These are phyloP conservation scores for Zygosaccharomyces gambellarensis DNA, from an alignment of 805 yeast genomes.

Conservation along the genomic window DNA sequence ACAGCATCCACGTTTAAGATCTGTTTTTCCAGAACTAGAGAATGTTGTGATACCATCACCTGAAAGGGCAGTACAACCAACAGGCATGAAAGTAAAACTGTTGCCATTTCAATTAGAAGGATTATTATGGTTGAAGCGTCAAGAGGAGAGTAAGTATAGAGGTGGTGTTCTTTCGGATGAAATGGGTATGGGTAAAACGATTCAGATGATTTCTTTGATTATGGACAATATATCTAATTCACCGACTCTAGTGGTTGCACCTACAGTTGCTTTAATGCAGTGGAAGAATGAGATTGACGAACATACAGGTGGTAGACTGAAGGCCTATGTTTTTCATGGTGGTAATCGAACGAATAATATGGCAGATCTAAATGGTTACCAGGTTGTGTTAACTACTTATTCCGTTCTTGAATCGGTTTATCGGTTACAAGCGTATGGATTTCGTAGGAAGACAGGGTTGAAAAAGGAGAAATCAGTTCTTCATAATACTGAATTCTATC, in stretches of 20 bases:
- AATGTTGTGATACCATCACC: constrained; percentile 44
- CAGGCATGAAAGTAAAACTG: constrained; percentile 63
- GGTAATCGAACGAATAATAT: constrained; percentile 61
- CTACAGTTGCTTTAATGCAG: constrained; percentile 97
- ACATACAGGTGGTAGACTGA: constrained; percentile 69
- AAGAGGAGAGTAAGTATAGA: constrained; percentile 57
- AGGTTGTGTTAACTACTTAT: constrained; percentile 87
- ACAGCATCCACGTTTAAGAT: constrained; percentile 71
- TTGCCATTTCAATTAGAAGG: constrained; percentile 95
- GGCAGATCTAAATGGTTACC: constrained; percentile 49
- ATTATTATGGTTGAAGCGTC: constrained; percentile 77
- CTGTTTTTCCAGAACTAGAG: constrained; percentile 63
- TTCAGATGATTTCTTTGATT: constrained; percentile 87
- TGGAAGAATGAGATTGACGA: constrained; percentile 91
- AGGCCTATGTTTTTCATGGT: constrained; percentile 78
- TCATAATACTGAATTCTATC: constrained; percentile 69
- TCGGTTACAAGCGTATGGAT: constrained; percentile 79
- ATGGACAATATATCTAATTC: constrained; percentile 59
- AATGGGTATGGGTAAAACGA: constrained; percentile 99
- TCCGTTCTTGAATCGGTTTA: constrained; percentile 85
- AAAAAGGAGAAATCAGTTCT: constrained; percentile 72
- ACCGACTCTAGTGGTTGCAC: constrained; percentile 90
- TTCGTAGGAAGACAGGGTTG: constrained; percentile 62
- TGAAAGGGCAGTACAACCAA: constrained; percentile 66
- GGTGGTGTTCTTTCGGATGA: constrained; percentile 98